phyloP scores from a whole-genome alignment of 345 rosid species.

The Eucalyptus caleyi region DNA sequence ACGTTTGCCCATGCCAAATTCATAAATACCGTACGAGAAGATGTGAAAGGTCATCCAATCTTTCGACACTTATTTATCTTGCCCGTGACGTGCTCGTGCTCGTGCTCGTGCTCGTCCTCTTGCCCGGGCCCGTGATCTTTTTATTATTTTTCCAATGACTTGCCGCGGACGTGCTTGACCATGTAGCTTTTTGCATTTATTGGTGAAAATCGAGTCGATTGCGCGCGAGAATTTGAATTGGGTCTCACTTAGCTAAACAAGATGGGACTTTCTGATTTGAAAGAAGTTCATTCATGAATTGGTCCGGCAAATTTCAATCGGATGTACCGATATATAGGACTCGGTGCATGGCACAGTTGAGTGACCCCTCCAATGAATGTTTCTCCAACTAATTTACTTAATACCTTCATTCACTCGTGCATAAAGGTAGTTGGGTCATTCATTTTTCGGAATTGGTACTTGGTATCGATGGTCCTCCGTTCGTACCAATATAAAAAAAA shows the following conservation, averaged over 20 bases:
- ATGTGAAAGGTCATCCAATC: neutral
- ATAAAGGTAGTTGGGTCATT: neutral
- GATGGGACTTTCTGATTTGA: neutral
- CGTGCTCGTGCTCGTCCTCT: too few species aligned
- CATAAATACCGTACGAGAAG: neutral
- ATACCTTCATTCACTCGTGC: neutral
- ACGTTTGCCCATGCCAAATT: neutral
- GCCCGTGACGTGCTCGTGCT: too few species aligned
- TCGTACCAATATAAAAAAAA: neutral
- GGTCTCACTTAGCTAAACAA: neutral
- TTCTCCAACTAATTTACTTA: neutral
- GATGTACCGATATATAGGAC: neutral
- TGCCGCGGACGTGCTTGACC: neutral
- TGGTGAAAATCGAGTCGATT: neutral
- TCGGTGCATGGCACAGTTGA: neutral
- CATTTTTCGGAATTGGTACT: too few species aligned
- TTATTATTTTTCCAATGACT: neutral
- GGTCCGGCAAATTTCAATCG: neutral
- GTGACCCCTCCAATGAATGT: neutral
- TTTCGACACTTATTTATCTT: neutral
- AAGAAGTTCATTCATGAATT: neutral
- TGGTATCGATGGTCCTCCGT: neutral
- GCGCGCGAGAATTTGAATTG: neutral
- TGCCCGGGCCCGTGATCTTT: too few species aligned
- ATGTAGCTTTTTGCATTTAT: neutral